Evolutionary conservation across 805 yeast species (phyloP).

Genomic region (Clavispora fructus): DNA sequence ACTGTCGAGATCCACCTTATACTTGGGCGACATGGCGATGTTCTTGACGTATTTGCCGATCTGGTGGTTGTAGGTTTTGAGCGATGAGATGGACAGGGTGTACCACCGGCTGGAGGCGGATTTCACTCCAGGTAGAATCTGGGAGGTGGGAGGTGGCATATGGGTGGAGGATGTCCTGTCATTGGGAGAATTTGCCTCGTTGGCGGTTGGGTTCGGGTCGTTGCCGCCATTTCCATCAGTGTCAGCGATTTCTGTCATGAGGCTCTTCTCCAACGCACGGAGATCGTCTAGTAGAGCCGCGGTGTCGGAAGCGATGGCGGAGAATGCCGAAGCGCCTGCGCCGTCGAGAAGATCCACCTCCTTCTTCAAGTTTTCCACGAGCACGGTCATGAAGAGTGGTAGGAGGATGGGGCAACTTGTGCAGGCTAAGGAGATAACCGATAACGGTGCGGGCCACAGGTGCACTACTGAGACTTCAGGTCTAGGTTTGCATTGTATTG

Average conservation of each 20-base stretch:
- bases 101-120: constrained; percentile 27
- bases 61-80: constrained; percentile 33
- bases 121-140: constrained; percentile 10
- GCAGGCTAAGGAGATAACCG: background rate
- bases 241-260: constrained; percentile 7
- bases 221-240: constrained; percentile 1
- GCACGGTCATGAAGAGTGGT: constrained; percentile 11
- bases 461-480: too few species aligned
- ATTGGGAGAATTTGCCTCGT: background rate
- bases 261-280: constrained; percentile 18
- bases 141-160: background rate
- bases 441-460: background rate
- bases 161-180: too few species aligned
- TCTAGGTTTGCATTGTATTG: too few species aligned
- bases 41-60: constrained; percentile 31
- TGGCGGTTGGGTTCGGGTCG: background rate
- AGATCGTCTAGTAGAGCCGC: constrained; percentile 20
- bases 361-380: constrained; percentile 21
- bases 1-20: constrained; percentile 30
- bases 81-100: constrained; percentile 24
- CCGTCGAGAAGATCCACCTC: constrained; percentile 22
- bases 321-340: constrained; percentile 20
- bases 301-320: constrained; percentile 17
- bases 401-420: background rate
- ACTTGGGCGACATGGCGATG: constrained; percentile 23